Evolutionary conservation across 306 rosid genomes (phyloP), one percentile per base, ranked within the genome.

Genomic region (Acacia confusa): DNA sequence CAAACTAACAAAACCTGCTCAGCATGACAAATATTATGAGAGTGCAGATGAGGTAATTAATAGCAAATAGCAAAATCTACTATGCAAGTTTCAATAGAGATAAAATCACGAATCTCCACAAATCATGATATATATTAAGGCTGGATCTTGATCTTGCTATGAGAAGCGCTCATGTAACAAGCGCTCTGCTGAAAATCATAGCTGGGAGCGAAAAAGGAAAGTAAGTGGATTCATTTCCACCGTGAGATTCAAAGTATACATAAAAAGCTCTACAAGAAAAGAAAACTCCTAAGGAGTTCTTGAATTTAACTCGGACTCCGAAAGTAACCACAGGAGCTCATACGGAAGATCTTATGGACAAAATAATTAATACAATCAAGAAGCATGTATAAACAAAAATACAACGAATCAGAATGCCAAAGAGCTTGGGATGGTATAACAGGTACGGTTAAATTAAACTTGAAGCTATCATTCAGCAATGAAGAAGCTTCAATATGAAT

Each of bases 1-100:
- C 87, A 95, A 81, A 88, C 99, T 95, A 66, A 93, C 88, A 84
- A 93, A 95, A 75, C 98, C 97, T 95, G 85, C 74, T 79, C 74
- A 85, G 86, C 68, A 79, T 41, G 32, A 28, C 65, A 73, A 64
- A 65, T 60, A 25, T 72, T 32, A 70, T 77, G 71, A 74, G 34
- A 52, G 32, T 41, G 74, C 40, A 45, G 20, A 43, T 74, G 58
- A 75, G 63, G 45, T 40, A 55, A 53, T 32, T 52, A 43, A 78
- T 40, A 75, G 43, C 64, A 34, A 81, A 78, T 3, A 40, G 36
- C 43, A 74, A 48, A 70, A 69, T 74, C 67, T 38, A 78, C 52
- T 44, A 73, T 13, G 38, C 16, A 72, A 45, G 73, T 47, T 76
- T 79, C 69, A 72, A 43, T 13, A 52, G 36, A 32, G 48, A 57